Percentiles rank a stretch among this genome's conserved stretches.
These are phyloP conservation scores for Oryza glaberrima DNA, from an alignment of 176 grass and related monocot species.

Conservation along the genomic window DNA sequence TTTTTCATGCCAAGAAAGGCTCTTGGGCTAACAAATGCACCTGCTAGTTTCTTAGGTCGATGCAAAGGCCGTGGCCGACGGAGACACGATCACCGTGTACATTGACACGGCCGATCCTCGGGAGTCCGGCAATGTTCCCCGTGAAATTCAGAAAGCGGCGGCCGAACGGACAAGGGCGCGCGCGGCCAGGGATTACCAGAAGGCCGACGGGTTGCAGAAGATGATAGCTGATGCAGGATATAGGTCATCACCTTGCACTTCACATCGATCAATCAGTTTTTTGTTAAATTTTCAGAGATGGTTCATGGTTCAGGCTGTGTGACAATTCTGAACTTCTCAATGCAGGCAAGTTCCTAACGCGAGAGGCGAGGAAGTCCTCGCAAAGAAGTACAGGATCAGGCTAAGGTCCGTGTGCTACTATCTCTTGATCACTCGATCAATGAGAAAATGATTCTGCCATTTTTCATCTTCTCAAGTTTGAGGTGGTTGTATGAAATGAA, in stretches of 20 bases:
- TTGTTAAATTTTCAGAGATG: not conserved
- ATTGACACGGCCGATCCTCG: conserved; percentile 57
- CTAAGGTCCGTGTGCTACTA: conserved; percentile 49
- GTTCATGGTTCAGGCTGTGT: not conserved
- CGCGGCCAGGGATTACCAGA: conserved; percentile 64
- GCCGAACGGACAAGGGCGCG: conserved; percentile 64
- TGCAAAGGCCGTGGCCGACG: conserved; percentile 77
- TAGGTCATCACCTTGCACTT: conserved; percentile 43
- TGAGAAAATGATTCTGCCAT: not conserved
- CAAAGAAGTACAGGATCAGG: conserved; percentile 93
- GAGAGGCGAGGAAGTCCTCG: conserved; percentile 67
- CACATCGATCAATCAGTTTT: not conserved
- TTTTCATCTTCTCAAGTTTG: not conserved
- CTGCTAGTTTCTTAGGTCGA: conserved; percentile 56
- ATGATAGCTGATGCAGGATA: conserved; percentile 72
- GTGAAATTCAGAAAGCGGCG: conserved; percentile 66
- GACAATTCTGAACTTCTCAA: conserved; percentile 14
- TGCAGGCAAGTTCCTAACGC: conserved; percentile 65
- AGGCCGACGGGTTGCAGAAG: conserved; percentile 80
- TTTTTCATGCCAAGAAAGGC: not conserved
- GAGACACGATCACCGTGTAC: conserved; percentile 91
- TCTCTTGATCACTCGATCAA: not conserved
- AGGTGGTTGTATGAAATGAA: not conserved
- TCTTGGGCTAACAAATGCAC: not conserved
- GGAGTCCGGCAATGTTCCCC: conserved; percentile 68